A percentile compares a stretch with the other conserved stretches of the same genome.
Evolutionary conservation across 768 basidiomycete species (phyloP).

Genomic region (Kwoniella pini): DNA sequence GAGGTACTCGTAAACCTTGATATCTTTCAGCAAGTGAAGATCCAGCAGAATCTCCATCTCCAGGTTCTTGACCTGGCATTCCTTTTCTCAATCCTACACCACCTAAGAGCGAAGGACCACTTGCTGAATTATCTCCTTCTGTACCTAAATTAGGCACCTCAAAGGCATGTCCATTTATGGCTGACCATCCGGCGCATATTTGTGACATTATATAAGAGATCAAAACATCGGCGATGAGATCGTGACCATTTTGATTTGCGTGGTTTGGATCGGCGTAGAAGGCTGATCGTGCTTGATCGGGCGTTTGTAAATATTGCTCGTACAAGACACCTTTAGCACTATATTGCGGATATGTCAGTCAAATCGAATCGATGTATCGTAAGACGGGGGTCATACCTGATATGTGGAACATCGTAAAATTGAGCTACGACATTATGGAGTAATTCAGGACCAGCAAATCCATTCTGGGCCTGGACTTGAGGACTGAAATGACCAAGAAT

Average conservation of each 20-base stretch:
- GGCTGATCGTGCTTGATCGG: constrained; percentile 62
- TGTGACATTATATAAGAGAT: constrained; percentile 86
- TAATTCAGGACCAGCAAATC: constrained; percentile 86
- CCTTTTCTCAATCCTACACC: constrained; percentile 83
- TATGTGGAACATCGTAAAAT: constrained; percentile 94
- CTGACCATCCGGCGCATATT: constrained; percentile 79
- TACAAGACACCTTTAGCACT: constrained; percentile 81
- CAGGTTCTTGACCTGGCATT: constrained; percentile 53
- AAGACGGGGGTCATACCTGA: constrained; percentile 60
- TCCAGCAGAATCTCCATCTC: constrained; percentile 53
- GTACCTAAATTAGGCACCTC: constrained; percentile 61
- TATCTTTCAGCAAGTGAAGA: constrained; percentile 50
- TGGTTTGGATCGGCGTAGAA: constrained; percentile 84
- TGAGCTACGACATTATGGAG: constrained; percentile 88
- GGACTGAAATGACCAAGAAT: constrained; percentile 95
- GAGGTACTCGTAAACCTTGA: constrained; percentile 64
- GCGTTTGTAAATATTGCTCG: constrained; percentile 74
- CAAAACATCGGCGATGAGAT: constrained; percentile 85
- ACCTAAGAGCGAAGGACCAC: constrained; percentile 70
- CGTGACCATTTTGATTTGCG: constrained; percentile 76
- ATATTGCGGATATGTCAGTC: background rate
- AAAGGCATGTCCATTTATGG: constrained; percentile 67
- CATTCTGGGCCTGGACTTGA: constrained; percentile 73
- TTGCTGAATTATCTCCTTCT: constrained; percentile 52
- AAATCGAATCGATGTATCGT: background rate